A percentile compares a stretch with the other conserved stretches of the same genome.
Evolutionary conservation across 352 stramenopile genomes (phyloP).

Genomic region (Phytopythium kandeliae): DNA sequence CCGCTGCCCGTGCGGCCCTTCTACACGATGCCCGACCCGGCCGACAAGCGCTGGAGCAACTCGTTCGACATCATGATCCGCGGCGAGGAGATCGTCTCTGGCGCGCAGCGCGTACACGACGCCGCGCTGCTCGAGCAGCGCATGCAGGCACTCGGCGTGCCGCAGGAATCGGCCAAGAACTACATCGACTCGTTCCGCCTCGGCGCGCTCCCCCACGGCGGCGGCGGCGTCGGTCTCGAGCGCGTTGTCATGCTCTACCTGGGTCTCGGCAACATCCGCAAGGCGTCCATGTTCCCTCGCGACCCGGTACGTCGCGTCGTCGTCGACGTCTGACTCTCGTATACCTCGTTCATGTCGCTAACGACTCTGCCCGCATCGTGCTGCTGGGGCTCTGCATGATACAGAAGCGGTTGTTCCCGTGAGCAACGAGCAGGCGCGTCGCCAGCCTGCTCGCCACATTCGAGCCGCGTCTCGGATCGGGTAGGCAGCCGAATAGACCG

Average conservation of each 20-base stretch:
- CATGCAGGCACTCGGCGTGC: constrained; percentile 81
- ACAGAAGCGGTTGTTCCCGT: constrained; percentile 63
- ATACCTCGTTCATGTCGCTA: not conserved
- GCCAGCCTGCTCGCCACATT: too few relatives aligned
- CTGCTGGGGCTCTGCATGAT: not conserved
- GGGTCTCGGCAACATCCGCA: constrained; percentile 98
- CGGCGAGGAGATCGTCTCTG: constrained; percentile 99
- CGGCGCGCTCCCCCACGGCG: constrained; percentile 96
- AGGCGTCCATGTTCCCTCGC: constrained; percentile 98
- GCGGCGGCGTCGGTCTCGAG: constrained; percentile 98
- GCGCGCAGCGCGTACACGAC: constrained; percentile 99
- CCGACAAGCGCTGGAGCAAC: constrained; percentile 94
- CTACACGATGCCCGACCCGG: constrained; percentile 99
- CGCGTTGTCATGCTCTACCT: constrained; percentile 99
- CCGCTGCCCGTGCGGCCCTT: constrained; percentile 97
- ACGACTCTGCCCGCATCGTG: constrained; percentile 1
- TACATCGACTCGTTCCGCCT: constrained; percentile 99
- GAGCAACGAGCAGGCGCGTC: constrained; percentile 8
- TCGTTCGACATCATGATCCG: constrained; percentile 99
- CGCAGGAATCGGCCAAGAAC: constrained; percentile 87
- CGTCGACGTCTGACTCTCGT: too few relatives aligned
- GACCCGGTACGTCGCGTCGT: constrained; percentile 78
- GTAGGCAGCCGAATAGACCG: constrained; percentile 1
- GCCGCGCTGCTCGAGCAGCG: constrained; percentile 91
- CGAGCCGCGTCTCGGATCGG: too few relatives aligned